These are phyloP conservation scores for Abelmoschus esculentus DNA, from an alignment of 345 rosid species.

Conservation along the genomic window DNA sequence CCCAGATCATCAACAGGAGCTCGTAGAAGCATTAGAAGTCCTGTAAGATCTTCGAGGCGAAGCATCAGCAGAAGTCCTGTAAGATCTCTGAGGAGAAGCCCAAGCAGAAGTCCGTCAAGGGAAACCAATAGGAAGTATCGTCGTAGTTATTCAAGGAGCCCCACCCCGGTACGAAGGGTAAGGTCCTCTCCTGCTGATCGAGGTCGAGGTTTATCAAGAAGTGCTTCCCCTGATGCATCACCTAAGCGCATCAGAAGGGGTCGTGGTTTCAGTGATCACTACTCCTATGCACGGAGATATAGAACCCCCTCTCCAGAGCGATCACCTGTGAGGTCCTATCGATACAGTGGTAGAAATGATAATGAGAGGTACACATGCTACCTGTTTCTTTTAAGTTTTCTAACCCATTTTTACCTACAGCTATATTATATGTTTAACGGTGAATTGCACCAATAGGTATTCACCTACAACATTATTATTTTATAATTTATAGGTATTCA, in stretches of 20 bases:
- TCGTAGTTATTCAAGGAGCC: constrained; percentile 57
- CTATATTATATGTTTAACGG: not conserved
- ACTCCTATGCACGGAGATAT: constrained; percentile 80
- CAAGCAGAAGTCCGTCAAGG: constrained; percentile 53
- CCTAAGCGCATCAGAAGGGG: constrained; percentile 88
- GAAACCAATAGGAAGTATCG: constrained; percentile 43
- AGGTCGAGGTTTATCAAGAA: constrained; percentile 73
- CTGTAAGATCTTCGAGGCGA: constrained; percentile 45
- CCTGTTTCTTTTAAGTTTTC: not conserved
- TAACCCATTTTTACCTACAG: not conserved
- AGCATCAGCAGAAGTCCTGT: constrained; percentile 59
- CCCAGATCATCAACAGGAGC: constrained; percentile 14
- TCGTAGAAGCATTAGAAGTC: constrained; percentile 45
- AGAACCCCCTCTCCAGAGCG: constrained; percentile 87
- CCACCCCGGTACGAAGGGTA: constrained; percentile 36
- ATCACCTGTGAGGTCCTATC: constrained; percentile 69
- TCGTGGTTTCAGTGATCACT: constrained; percentile 83
- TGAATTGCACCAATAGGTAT: constrained; percentile 37
- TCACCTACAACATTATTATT: constrained; percentile 35
- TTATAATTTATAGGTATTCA: constrained; percentile 50
- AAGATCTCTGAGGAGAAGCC: constrained; percentile 36
- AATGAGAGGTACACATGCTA: constrained; percentile 51
- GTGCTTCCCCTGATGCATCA: constrained; percentile 69
- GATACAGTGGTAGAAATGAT: constrained; percentile 50
- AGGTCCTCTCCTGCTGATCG: constrained; percentile 55